Evolutionary conservation across 1,139 yeast species (phyloP), one percentile per base, ranked within the genome.

Genomic region (Kurtzmaniella natalensis): DNA sequence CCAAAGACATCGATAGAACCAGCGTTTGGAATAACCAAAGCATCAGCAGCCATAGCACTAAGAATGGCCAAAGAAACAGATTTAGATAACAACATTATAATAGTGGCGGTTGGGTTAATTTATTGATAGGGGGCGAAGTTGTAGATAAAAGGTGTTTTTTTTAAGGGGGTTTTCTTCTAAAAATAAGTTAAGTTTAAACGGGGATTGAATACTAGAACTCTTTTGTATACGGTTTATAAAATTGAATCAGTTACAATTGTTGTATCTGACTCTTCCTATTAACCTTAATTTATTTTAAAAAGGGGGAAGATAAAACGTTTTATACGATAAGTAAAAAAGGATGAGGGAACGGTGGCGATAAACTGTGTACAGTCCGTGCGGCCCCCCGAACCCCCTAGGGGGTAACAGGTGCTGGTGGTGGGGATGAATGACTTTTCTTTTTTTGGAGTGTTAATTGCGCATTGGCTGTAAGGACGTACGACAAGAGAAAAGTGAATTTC

Each of bases 21-120:
- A 34, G 64, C 64, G 28, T 67, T 50, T 28, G 89, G 94, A 44
- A 81, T 75, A 44, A 81, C 78, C 52, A 83, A 68, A 20, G 82
- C 87, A 39, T 76, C 68, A 33, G 76, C 81, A 38, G 77, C 74
- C 44, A 78, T 57, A 37, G 81, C 69, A 38, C 83, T 75, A 51
- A 78, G 57, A 44, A 74, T 67, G 34, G 79, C 61, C 37, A 71
- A 54, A 28, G 76, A 76, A 41, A 72, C 64, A 33, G 79, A 59
- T 44, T 59, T 62, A 30, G 76, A 56, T 49, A 72, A 63, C 59
- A 69, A 66, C 75, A 69, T 71, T 10, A 15, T 40, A 27, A n/a
- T n/a, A 16, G 25, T 31, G 19, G 8, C 15, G 24, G 23, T 11
- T 20, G 13, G 18, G 17, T 23, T 28, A n/a, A 11, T 20, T 22